Conservation (phyloP, 192 early-diverging fungal genomes). For the Rhizophagus sp. region DNA sequence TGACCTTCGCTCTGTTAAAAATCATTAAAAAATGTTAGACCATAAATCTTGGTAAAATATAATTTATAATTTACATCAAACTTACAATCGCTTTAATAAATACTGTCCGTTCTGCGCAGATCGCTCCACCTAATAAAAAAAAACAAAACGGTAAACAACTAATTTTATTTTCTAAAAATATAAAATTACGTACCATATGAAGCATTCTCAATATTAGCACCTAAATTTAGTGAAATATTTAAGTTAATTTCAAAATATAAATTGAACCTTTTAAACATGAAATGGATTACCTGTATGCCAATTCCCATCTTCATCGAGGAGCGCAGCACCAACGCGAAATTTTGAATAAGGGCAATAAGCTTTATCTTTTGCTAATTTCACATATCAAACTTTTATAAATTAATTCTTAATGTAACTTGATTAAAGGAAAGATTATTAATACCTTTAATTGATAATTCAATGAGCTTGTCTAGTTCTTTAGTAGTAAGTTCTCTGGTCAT, state of each 20-base stretch:
- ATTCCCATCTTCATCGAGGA: conserved; percentile 67
- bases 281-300: conserved; percentile 50
- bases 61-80: neutral
- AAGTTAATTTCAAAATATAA: no score
- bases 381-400: neutral
- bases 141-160: neutral
- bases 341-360: conserved; percentile 92
- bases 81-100: conserved; percentile 85
- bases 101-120: conserved; percentile 91
- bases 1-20: conserved; percentile 64
- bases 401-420: neutral
- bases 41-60: neutral
- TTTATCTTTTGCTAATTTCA: conserved; percentile 57
- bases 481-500: conserved; percentile 32
- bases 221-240: conserved; percentile 14
- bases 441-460: conserved; percentile 40
- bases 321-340: conserved; percentile 87
- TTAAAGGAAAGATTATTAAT: neutral
- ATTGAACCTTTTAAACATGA: no score
- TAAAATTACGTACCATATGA: conserved; percentile 61
- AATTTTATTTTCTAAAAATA: neutral
- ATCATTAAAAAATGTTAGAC: neutral
- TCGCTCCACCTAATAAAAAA: conserved; percentile 57
- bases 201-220: conserved; percentile 91
- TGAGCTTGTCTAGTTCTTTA: conserved; percentile 42